Base-by-base conservation (phyloP, 2,329 filamentous ascomycete species). In the Cephalotrichum gorgonifer region DNA sequence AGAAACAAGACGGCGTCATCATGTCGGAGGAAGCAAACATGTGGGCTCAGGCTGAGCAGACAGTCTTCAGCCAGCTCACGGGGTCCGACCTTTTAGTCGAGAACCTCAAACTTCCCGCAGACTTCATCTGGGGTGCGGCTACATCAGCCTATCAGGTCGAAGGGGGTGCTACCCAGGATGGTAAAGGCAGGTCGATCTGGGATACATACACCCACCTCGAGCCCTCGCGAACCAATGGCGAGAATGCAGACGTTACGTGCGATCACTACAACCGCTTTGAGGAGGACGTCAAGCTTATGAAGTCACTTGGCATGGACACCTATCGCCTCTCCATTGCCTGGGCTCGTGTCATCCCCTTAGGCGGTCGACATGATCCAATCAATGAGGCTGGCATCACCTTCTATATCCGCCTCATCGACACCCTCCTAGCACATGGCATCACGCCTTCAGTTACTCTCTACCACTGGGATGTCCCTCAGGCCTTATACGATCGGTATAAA, bases 271-370 rank as follows among this genome's bases (percentile, higher is more conserved):
- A 72, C 50, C 59, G 62, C 0, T 63, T 60, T 3, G 61, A 65
- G 11, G 68, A 78, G 47, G 81, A 85, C 56, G 74, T 84, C 52
- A 76, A 71, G 4, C 66, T 85, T 7, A 61, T 85, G 53, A 78
- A 76, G 55, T 62, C 69, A 43, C 75, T 75, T 43, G 76, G 78
- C 43, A 76, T 77, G 7, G 71, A 74, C 53, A 74, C 74, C 4
- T 85, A 84, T 58, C 75, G 80, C 20, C 84, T 85, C 59, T 83
- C 79, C 4, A 65, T 85, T 31, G 78, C 79, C 8, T 85, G 81
- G 81, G 76, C 79, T 6, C 77, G 81, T 39, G 73, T 85, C 48
- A 81, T 85, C 48, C 81, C 81, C 1, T 68, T 81, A 0, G 80
- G 81, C 11, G 79, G 80, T 11, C 71, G 80, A 35, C 67, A 80